Conservation (phyloP, 2,329 filamentous ascomycete genomes). For the Tolypocladium tropicale region DNA sequence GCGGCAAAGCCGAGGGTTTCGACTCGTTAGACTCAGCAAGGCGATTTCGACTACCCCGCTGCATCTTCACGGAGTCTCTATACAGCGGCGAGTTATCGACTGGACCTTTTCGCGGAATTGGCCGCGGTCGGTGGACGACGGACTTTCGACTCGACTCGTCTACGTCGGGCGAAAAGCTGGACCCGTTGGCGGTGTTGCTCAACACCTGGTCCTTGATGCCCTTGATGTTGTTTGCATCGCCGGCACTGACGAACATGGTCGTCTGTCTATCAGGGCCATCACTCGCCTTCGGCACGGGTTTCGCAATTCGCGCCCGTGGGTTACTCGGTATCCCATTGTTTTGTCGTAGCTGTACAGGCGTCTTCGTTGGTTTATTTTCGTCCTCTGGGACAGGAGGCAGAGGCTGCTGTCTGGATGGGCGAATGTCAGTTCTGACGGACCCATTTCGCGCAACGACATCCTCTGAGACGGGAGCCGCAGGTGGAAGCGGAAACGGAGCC, state of each 20-base stretch:
- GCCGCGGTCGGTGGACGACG: conserved; percentile 44
- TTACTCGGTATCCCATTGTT: conserved; percentile 38
- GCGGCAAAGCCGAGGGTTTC: neutral
- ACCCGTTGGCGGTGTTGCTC: conserved; percentile 11
- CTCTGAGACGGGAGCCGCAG: no score
- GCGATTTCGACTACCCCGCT: neutral
- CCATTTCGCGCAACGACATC: conserved; percentile 18
- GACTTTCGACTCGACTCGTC: conserved; percentile 17
- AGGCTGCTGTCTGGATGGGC: no score
- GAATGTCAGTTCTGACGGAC: conserved; percentile 18
- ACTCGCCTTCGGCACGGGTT: conserved; percentile 14
- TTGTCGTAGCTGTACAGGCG: conserved; percentile 31
- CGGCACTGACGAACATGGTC: conserved; percentile 46
- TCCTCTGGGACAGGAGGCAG: conserved; percentile 5
- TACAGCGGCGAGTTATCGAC: neutral
- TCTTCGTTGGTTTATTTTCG: conserved; percentile 14
- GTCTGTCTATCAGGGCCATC: conserved; percentile 28
- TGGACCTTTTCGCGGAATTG: conserved; percentile 37
- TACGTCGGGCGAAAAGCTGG: neutral
- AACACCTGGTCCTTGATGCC: conserved; percentile 36
- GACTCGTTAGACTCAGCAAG: neutral
- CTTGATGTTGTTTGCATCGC: conserved; percentile 36
- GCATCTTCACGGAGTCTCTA: neutral
- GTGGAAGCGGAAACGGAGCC: no score
- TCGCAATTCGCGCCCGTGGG: conserved; percentile 29